Base-by-base conservation (phyloP, 352 stramenopile species). In the Phytophthora kernoviae region DNA sequence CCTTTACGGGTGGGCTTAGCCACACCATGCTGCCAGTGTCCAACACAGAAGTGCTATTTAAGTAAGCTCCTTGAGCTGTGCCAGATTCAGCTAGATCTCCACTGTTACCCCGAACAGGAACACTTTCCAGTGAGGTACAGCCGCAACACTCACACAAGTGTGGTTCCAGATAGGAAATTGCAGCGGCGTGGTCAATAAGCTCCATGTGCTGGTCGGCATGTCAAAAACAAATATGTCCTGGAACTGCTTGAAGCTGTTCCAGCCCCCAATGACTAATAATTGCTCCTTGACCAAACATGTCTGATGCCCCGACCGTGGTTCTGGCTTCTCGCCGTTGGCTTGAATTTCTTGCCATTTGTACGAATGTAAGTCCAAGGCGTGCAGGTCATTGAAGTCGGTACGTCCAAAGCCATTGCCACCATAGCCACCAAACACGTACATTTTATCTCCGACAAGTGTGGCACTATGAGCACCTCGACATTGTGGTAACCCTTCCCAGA, bases 31-130 rank as follows among this genome's bases (percentile, higher is more conserved):
- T 81, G 5, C 91, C 94, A 4, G 92, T 98, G 63, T 99, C 94
- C 7, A 98, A 72, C 18, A 98, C 91, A 26, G 93, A 68, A 12
- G 98, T 84, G 30, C 89, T 93, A 56, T 97, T 98, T 27, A 92
- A 64, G 48, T 96, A 97, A 18, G 81, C 84, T 11, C 93, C 94
- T 73, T 96, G 91, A 0, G 88, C 88, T 1, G 90, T 93, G 11
- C 78, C 75, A 0, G 91, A 87, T 42, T 97, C 88, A 6, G 84
- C 78, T 2, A 98, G 67, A 64, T 98, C 92, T 10, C 96, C 96
- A 40, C 89, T 98, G 69, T 98, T 98, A 32, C 96, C 96, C 96
- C 96, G 73, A 99, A 99, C 51, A 98, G 82, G 60, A 99, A 99
- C 2, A 99, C 79, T 66, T 99, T 98, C 94, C 95, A 98, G 71